Evolutionary conservation across 768 basidiomycete genomes (phyloP).

Genomic region (Leccinum pellstonianum): DNA sequence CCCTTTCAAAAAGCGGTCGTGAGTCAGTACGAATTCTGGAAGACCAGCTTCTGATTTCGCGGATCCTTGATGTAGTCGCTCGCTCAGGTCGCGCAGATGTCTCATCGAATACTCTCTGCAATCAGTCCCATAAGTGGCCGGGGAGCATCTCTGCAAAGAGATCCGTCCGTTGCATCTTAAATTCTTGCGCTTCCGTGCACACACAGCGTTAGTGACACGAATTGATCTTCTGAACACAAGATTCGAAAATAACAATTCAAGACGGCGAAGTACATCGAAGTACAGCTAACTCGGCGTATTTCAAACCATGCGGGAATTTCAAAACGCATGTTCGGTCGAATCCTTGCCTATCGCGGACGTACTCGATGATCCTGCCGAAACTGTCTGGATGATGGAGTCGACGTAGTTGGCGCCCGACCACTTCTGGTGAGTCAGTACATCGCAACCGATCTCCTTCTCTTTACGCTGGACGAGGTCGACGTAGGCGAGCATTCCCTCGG

Average conservation of each 20-base stretch:
- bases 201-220: not conserved
- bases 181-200: slow-evolving; percentile 1
- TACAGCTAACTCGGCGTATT: slow-evolving; percentile 5
- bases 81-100: not conserved
- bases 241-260: not conserved
- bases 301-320: slow-evolving; percentile 10
- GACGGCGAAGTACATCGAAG: not conserved
- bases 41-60: not conserved
- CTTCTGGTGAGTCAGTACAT: slow-evolving; percentile 93
- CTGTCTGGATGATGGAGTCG: slow-evolving; percentile 78
- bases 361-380: slow-evolving; percentile 86
- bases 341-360: slow-evolving; percentile 82
- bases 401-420: slow-evolving; percentile 95
- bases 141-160: slow-evolving; percentile 10
- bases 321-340: slow-evolving; percentile 88
- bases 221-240: slow-evolving; percentile 5
- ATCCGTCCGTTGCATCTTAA: slow-evolving; percentile 11
- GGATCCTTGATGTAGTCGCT: slow-evolving; percentile 8
- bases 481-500: slow-evolving; percentile 91
- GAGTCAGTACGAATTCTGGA: not conserved
- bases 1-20: not conserved
- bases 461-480: slow-evolving; percentile 85
- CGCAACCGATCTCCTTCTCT: slow-evolving; percentile 85
- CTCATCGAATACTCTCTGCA: not conserved
- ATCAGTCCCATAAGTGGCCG: not conserved